phyloP scores from a whole-genome alignment of 2,329 filamentous ascomycete species.

The Aspergillus japonicus region DNA sequence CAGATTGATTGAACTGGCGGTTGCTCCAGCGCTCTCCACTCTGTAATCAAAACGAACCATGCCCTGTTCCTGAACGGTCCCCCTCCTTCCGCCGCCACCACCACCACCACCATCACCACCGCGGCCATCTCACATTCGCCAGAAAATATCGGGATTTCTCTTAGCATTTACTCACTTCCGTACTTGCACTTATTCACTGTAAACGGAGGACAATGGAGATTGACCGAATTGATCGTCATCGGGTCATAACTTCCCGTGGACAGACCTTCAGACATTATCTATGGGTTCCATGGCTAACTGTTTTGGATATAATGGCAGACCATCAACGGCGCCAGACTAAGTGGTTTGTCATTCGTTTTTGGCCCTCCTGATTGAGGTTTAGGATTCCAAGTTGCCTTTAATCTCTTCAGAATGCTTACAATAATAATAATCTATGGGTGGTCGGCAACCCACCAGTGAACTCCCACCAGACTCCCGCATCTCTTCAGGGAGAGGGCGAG shows the following conservation, averaged over 20 bases:
- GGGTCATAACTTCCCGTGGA: neutral
- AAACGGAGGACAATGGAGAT: neutral
- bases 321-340: neutral
- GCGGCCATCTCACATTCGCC: too few relatives aligned
- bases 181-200: neutral
- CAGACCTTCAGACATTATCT: neutral
- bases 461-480: too few relatives aligned
- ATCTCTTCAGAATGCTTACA: neutral
- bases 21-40: neutral
- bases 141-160: too few relatives aligned
- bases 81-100: too few relatives aligned
- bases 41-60: neutral
- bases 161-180: too few relatives aligned
- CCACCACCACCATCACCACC: too few relatives aligned
- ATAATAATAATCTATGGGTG: neutral
- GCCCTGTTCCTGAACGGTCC: neutral
- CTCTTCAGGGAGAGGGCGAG: too few relatives aligned
- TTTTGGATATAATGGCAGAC: slow-evolving; percentile 4
- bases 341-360: neutral
- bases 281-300: neutral
- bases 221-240: neutral
- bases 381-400: neutral
- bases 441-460: neutral
- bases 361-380: neutral
- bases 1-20: neutral